Evolutionary conservation across 73 alveolate genomes (phyloP).

Genomic region (Paraurostyla sp.): DNA sequence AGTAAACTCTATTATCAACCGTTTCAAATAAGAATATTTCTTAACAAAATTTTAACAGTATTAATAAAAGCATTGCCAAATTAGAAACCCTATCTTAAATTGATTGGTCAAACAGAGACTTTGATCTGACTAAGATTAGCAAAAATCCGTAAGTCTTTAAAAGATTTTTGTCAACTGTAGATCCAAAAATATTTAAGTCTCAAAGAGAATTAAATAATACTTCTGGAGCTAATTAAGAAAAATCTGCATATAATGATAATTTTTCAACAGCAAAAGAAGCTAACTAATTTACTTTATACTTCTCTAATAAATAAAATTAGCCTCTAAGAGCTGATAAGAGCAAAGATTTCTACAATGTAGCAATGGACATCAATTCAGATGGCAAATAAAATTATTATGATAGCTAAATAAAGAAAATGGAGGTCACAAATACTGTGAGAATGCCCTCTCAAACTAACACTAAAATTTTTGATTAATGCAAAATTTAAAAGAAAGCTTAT

Average conservation of each 20-base stretch:
- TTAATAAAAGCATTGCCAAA: conserved; percentile 34
- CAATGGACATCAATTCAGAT: conserved; percentile 6
- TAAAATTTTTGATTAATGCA: background rate
- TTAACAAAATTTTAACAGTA: background rate
- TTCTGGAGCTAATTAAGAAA: background rate
- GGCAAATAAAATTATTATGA: conserved; percentile 2
- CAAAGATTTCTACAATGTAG: background rate
- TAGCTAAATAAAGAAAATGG: background rate
- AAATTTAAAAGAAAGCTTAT: conserved; percentile 30
- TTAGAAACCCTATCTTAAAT: background rate
- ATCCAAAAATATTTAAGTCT: conserved; percentile 36
- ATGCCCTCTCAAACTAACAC: background rate
- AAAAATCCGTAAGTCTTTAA: background rate
- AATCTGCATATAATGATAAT: background rate
- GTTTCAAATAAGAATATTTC: background rate
- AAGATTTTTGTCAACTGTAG: background rate
- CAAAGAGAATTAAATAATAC: background rate
- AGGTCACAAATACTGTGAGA: background rate
- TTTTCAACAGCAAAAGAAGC: background rate
- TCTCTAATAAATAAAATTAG: background rate
- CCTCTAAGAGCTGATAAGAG: background rate
- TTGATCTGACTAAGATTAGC: background rate
- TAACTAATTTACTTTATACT: background rate
- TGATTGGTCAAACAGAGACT: conserved; percentile 41
- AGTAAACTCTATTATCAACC: background rate